Conservation (phyloP, 805 yeast species). For the Cyberlindnera americana region DNA sequence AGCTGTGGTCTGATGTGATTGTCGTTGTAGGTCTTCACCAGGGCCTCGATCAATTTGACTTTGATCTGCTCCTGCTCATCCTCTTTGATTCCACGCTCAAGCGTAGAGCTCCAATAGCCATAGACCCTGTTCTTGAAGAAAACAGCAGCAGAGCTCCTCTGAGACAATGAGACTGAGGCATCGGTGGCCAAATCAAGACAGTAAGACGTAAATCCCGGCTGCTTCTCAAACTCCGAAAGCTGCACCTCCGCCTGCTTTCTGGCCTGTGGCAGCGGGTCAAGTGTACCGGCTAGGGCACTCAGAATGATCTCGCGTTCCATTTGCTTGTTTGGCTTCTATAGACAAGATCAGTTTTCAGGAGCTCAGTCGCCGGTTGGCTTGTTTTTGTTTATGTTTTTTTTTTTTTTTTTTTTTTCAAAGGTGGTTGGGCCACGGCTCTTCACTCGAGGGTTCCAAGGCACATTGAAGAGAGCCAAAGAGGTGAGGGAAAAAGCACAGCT, state of each 20-base stretch:
- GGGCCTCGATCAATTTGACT: slow-evolving; percentile 49
- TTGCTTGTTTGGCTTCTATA: no score
- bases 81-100: slow-evolving; percentile 30
- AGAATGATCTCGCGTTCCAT: slow-evolving; percentile 48
- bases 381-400: slow-evolving; percentile 14
- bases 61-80: slow-evolving; percentile 56
- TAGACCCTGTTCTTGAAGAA: slow-evolving; percentile 64
- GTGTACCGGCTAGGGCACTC: slow-evolving; percentile 48
- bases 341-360: no score
- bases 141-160: slow-evolving; percentile 60
- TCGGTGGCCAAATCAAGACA: slow-evolving; percentile 49
- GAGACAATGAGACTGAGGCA: slow-evolving; percentile 36
- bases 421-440: neutral
- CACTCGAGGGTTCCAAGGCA: neutral
- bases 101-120: slow-evolving; percentile 45
- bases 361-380: neutral
- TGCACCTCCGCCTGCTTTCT: slow-evolving; percentile 54
- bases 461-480: no score
- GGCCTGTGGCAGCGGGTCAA: slow-evolving; percentile 46
- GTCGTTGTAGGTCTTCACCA: slow-evolving; percentile 41
- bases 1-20: slow-evolving; percentile 51
- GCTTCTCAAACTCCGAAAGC: slow-evolving; percentile 47
- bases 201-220: slow-evolving; percentile 55
- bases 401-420: neutral
- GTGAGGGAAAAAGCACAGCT: no score